Percentiles rank a stretch among this genome's conserved stretches.
These are phyloP conservation scores for Meripilus lineatus DNA, from an alignment of 1,284 basidiomycete species.

Conservation along the genomic window DNA sequence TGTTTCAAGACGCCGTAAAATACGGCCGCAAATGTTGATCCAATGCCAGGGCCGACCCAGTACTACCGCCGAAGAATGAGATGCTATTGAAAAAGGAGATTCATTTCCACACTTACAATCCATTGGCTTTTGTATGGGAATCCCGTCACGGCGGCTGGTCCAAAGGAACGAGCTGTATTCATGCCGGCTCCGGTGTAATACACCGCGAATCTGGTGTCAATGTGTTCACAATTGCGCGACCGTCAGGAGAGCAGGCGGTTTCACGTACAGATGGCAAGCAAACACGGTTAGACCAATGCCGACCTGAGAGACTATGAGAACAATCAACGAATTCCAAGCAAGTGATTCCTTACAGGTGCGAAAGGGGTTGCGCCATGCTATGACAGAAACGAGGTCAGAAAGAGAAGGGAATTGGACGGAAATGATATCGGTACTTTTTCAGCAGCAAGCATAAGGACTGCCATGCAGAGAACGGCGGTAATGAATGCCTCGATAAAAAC, in stretches of 20 bases:
- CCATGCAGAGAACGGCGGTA: constrained; percentile 52
- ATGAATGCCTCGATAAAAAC: constrained; percentile 75
- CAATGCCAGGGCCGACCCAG: constrained; percentile 61
- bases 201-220: constrained; percentile 37
- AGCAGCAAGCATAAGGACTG: constrained; percentile 64
- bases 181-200: constrained; percentile 55
- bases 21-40: constrained; percentile 50
- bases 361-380: constrained; percentile 61
- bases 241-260: background rate
- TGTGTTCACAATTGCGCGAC: background rate
- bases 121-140: constrained; percentile 54
- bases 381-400: background rate
- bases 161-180: constrained; percentile 75
- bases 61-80: constrained; percentile 29
- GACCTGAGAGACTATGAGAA: constrained; percentile 33
- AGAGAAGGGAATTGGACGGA: background rate
- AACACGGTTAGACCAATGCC: constrained; percentile 71
- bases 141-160: constrained; percentile 63
- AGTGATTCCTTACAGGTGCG: constrained; percentile 46
- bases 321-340: background rate
- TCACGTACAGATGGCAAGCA: constrained; percentile 55
- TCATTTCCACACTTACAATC: constrained; percentile 48
- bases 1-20: constrained; percentile 57
- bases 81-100: no score
- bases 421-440: constrained; percentile 38